Evolutionary conservation across 768 basidiomycete genomes (phyloP).

Genomic region (Boletus vinaceobasis): DNA sequence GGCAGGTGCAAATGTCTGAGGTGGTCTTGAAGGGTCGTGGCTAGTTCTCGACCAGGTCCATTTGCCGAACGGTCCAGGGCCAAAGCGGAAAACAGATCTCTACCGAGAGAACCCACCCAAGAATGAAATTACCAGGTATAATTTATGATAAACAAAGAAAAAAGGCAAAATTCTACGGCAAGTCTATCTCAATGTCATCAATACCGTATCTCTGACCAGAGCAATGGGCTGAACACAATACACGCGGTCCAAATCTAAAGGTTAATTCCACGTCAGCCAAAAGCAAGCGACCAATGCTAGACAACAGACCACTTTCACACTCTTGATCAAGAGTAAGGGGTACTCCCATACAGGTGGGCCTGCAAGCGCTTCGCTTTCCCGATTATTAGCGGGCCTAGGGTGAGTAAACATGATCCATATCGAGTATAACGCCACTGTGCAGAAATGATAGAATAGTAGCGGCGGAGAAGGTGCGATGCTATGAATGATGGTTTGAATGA

Average conservation of each 20-base stretch:
- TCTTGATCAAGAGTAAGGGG: conserved; percentile 60
- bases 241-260: conserved; percentile 87
- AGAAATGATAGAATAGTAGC: conserved; percentile 88
- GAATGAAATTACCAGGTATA: conserved; percentile 7
- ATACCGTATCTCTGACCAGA: conserved; percentile 86
- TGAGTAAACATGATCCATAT: conserved; percentile 86
- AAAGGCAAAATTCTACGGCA: not conserved
- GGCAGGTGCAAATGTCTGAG: not conserved
- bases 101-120: not conserved
- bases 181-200: conserved; percentile 37
- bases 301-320: conserved; percentile 66
- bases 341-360: conserved; percentile 58
- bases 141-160: not conserved
- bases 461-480: conserved; percentile 80
- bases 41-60: not conserved
- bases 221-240: conserved; percentile 80
- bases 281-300: not conserved
- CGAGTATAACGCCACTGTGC: conserved; percentile 91
- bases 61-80: not conserved
- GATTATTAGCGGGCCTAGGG: conserved; percentile 31
- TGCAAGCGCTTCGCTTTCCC: conserved; percentile 24
- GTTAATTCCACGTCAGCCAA: not conserved
- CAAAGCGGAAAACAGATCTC: not conserved
- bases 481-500: not conserved
- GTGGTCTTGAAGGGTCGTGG: not conserved